Conservation (phyloP, 2,329 filamentous ascomycete genomes). For the Penicillium nordicum region DNA sequence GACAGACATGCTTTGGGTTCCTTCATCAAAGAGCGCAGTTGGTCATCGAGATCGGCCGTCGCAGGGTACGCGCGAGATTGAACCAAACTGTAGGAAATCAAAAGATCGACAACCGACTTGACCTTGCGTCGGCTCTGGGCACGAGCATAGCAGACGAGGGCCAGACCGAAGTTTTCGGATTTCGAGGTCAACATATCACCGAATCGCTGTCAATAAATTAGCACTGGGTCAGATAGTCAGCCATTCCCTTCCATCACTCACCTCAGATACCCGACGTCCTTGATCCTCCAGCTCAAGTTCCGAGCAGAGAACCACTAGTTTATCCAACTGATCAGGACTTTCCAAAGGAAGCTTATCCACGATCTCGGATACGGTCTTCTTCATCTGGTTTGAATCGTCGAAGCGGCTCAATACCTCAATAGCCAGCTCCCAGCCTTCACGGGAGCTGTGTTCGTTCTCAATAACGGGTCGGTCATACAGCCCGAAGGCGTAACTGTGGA, state of each 20-base stretch:
- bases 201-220: slow-evolving; percentile 60
- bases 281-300: slow-evolving; percentile 74
- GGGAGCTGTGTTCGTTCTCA: slow-evolving; percentile 36
- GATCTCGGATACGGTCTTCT: slow-evolving; percentile 70
- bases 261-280: slow-evolving; percentile 78
- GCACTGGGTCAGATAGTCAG: slow-evolving; percentile 2
- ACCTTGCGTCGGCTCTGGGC: slow-evolving; percentile 76
- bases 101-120: slow-evolving; percentile 77
- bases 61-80: slow-evolving; percentile 79
- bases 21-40: slow-evolving; percentile 66
- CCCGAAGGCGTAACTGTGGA: slow-evolving; percentile 70
- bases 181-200: slow-evolving; percentile 71
- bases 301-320: slow-evolving; percentile 73
- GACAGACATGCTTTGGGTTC: slow-evolving; percentile 70
- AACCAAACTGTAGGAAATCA: slow-evolving; percentile 82
- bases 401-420: slow-evolving; percentile 78
- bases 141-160: slow-evolving; percentile 85
- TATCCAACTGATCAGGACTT: slow-evolving; percentile 71
- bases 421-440: slow-evolving; percentile 85
- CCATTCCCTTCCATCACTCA: slow-evolving; percentile 44
- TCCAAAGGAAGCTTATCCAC: slow-evolving; percentile 70
- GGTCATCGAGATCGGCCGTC: slow-evolving; percentile 66
- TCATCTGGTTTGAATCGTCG: slow-evolving; percentile 67
- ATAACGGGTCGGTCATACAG: slow-evolving; percentile 45
- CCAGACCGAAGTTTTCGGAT: slow-evolving; percentile 76